Evolutionary conservation across 2,329 filamentous ascomycete genomes (phyloP), one percentile per base, ranked within the genome.

Genomic region (Ceratocystis smalleyi): DNA sequence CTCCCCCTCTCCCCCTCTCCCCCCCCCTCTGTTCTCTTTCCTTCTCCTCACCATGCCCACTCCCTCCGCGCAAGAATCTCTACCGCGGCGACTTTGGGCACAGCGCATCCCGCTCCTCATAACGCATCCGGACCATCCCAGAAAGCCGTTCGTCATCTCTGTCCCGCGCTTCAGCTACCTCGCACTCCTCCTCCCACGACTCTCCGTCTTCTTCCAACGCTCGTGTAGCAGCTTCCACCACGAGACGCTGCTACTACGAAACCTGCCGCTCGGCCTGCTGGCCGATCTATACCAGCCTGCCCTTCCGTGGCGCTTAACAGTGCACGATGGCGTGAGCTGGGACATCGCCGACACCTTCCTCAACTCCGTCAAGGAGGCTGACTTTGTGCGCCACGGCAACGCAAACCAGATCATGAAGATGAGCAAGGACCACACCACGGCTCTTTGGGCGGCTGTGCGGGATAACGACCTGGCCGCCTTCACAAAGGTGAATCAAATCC

Each of bases 381-480:
- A 96, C 74, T 95, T 91, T 69, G 78, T 95, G 61, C 83, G 91
- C 62, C 92, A 94, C 69, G 90, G 91, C 55, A 94, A 88, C 63
- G 90, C 89, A 17, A 91, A 92, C 72, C 86, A 88, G 67, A 91
- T 95, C 71, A 95, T 96, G 89, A 86, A 85, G 63, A 77, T 96
- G 70, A 90, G 87, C 67, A 91, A 91, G 72, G 84, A 88, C 57
- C 85, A 95, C 72, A 94, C 89, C 15, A 89, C 85, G 6, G 82
- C 86, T 40, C 78, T 96, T 43, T 96, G 91, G 90, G 81, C 85
- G 68, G 82, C 88, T 8, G 88, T 95, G 51, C 80, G 86, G 72
- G 83, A 88, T 69, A 88, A 95, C 70, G 84, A 96, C 74, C 84
- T 88, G 69, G 69, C 77, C 7, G 77, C 85, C 49, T 97, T 88